These are phyloP conservation scores for Pichiaceae sp. DNA, from an alignment of 1,139 yeast genomes.

Conservation along the genomic window DNA sequence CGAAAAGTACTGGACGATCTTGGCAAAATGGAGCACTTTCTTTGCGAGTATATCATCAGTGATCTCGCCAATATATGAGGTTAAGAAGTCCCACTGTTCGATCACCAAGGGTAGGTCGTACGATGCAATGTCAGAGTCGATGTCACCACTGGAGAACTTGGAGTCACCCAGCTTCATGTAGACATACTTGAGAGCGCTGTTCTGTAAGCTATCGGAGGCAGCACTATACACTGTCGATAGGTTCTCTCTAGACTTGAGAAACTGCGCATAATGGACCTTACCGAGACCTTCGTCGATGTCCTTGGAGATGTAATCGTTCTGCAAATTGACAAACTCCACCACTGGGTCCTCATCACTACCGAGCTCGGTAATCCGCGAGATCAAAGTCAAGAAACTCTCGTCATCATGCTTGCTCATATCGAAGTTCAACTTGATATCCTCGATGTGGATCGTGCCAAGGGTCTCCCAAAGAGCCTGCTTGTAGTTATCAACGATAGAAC, in stretches of 20 bases:
- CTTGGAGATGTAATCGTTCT: slow-evolving; percentile 30
- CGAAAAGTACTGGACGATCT: slow-evolving; percentile 24
- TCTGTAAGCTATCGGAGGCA: background rate
- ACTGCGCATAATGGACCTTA: slow-evolving; percentile 25
- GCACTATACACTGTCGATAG: slow-evolving; percentile 19
- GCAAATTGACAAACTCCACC: slow-evolving; percentile 47
- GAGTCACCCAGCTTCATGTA: slow-evolving; percentile 16
- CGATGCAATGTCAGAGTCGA: slow-evolving; percentile 8
- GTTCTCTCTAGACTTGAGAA: slow-evolving; percentile 25
- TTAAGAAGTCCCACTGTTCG: slow-evolving; percentile 21
- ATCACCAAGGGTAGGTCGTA: slow-evolving; percentile 21
- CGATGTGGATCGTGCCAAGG: slow-evolving; percentile 31
- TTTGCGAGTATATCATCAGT: slow-evolving; percentile 16
- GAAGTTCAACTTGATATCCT: slow-evolving; percentile 15
- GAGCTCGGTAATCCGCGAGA: slow-evolving; percentile 52
- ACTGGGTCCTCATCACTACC: slow-evolving; percentile 60
- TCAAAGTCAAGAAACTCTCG: slow-evolving; percentile 42
- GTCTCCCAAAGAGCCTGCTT: slow-evolving; percentile 55
- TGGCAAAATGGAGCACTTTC: slow-evolving; percentile 26
- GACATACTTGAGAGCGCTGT: slow-evolving; percentile 14
- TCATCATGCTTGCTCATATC: slow-evolving; percentile 17
- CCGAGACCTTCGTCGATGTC: slow-evolving; percentile 30
- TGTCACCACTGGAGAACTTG: background rate
- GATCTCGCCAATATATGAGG: slow-evolving; percentile 18
- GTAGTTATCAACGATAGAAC: slow-evolving; percentile 54